Evolutionary conservation across 352 stramenopile genomes (phyloP).

Genomic region (Phytophthora multivora): DNA sequence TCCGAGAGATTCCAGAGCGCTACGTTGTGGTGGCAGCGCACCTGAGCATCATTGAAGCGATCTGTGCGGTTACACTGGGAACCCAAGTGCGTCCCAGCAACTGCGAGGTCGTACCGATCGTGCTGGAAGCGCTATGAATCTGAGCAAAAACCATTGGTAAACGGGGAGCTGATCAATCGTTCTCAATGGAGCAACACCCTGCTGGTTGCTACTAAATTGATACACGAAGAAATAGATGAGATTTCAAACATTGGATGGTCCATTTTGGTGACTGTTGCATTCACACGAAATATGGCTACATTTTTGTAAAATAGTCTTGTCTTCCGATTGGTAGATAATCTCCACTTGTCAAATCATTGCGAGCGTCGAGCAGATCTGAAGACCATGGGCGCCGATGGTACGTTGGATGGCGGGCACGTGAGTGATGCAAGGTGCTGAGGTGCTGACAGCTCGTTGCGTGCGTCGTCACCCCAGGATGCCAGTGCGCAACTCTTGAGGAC

Average conservation of each 20-base stretch:
- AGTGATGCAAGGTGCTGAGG: not conserved
- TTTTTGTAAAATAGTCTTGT: too few relatives aligned
- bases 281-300: not conserved
- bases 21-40: constrained; percentile 74
- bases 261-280: not conserved
- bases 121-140: constrained; percentile 36
- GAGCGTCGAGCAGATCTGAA: constrained; percentile 11
- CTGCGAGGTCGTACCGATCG: constrained; percentile 59
- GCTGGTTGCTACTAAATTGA: not conserved
- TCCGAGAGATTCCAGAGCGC: constrained; percentile 53
- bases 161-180: not conserved
- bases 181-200: not conserved
- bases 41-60: constrained; percentile 73
- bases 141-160: not conserved
- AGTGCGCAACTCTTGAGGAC: constrained; percentile 35
- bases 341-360: not conserved
- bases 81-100: constrained; percentile 39
- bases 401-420: constrained; percentile 6
- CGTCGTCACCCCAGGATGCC: constrained; percentile 27
- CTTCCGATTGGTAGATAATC: constrained; percentile 9
- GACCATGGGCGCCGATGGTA: constrained; percentile 26
- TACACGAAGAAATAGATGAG: not conserved
- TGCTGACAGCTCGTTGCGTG: constrained; percentile 10
- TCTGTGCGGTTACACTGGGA: constrained; percentile 47
- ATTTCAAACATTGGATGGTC: too few relatives aligned